Conservation (phyloP, 1,284 basidiomycete genomes). For the Boletus sp. region DNA sequence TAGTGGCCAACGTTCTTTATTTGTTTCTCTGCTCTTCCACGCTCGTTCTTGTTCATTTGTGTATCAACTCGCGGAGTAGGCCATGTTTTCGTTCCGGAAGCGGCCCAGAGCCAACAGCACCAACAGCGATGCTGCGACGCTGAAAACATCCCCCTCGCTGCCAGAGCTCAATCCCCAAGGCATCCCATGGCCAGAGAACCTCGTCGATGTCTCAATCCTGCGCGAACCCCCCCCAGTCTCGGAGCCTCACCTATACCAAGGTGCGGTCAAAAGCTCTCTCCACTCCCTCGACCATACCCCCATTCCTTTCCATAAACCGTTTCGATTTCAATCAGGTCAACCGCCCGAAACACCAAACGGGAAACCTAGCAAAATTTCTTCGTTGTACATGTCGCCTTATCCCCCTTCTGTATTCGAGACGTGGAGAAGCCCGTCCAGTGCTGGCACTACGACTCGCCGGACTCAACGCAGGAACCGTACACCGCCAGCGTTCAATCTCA, state of each 20-base stretch:
- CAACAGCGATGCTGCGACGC: constrained; percentile 37
- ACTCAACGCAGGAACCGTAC: constrained; percentile 57
- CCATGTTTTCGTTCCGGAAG: constrained; percentile 74
- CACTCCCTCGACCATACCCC: constrained; percentile 44
- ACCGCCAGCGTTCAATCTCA: constrained; percentile 78
- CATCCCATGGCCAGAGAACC: constrained; percentile 75
- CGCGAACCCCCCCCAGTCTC: constrained; percentile 41
- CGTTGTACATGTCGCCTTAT: constrained; percentile 57
- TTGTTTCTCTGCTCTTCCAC: constrained; percentile 12
- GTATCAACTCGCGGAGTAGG: constrained; percentile 18
- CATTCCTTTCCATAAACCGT: constrained; percentile 77
- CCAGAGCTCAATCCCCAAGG: constrained; percentile 68
- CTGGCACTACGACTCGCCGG: constrained; percentile 44
- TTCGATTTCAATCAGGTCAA: constrained; percentile 45
- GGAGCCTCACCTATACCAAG: constrained; percentile 41
- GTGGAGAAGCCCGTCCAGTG: constrained; percentile 38
- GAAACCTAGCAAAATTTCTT: constrained; percentile 53
- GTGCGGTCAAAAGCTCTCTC: constrained; percentile 64
- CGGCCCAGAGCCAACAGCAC: constrained; percentile 40
- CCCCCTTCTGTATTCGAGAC: constrained; percentile 58
- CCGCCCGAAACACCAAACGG: constrained; percentile 34
- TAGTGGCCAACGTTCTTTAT: constrained; percentile 21
- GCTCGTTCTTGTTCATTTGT: constrained; percentile 27
- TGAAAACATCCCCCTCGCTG: constrained; percentile 63
- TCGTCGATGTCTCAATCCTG: constrained; percentile 65